Percentiles rank a stretch among this genome's conserved stretches.
Conservation (phyloP, 495 filamentous ascomycete genomes). For the Penicillium fimorum region DNA sequence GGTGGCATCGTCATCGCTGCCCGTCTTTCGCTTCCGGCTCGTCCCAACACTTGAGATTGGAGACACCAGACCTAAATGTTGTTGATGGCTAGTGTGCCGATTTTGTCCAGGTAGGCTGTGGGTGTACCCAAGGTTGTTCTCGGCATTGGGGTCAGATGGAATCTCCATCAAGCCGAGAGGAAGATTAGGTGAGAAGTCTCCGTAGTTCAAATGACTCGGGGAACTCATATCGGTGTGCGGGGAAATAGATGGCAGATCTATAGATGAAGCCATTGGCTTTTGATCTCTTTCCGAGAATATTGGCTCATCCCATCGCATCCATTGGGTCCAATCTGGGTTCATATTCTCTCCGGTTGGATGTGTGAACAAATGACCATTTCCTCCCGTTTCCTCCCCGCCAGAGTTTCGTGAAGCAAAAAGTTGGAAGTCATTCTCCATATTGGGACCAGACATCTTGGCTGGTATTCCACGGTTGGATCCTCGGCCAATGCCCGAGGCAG, state of each 20-base stretch:
- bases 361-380: slow-evolving; percentile 15
- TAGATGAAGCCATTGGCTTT: slow-evolving; percentile 25
- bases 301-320: slow-evolving; percentile 53
- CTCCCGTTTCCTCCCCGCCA: slow-evolving; percentile 25
- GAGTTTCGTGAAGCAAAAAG: slow-evolving; percentile 38
- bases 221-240: slow-evolving; percentile 29
- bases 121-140: slow-evolving; percentile 2
- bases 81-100: slow-evolving; percentile 11
- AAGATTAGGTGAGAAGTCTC: slow-evolving; percentile 37
- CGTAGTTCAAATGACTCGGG: slow-evolving; percentile 25
- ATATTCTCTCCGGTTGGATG: slow-evolving; percentile 27
- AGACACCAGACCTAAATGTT: slow-evolving; percentile 28
- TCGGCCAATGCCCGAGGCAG: slow-evolving; percentile 2
- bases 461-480: slow-evolving; percentile 21
- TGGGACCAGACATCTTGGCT: slow-evolving; percentile 25
- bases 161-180: slow-evolving; percentile 36
- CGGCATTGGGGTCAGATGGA: slow-evolving; percentile 22
- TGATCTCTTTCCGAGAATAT: slow-evolving; percentile 28
- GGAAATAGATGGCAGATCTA: slow-evolving; percentile 32
- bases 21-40: slow-evolving; percentile 42
- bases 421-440: slow-evolving; percentile 43
- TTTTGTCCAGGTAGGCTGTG: background rate
- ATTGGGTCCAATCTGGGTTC: slow-evolving; percentile 49
- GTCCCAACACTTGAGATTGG: slow-evolving; percentile 33
- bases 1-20: slow-evolving; percentile 44